Base-by-base conservation (phyloP, 1,139 yeast species). In the Taphrina sp. region DNA sequence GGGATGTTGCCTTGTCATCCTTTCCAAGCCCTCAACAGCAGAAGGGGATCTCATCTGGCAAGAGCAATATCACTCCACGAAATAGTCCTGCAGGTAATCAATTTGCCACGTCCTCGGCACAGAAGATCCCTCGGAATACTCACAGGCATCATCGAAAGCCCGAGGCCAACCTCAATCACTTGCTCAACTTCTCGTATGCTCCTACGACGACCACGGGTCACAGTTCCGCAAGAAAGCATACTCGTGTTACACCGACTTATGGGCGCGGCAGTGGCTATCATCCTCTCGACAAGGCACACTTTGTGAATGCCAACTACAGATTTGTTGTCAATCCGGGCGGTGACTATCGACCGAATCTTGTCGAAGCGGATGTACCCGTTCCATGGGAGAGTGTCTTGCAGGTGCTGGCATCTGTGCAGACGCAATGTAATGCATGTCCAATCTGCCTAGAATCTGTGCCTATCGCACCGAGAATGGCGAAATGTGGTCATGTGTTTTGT, bases 401-500 rank as follows among this genome's bases (percentile, higher is more conserved):
- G 54, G 87, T 92, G 2, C 69, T 88, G 19, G 83, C 81, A 0
- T 85, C 94, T 10, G 79, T 76, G 61, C 86, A 89, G 12, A 49
- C 58, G 10, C 66, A 64, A 53, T 43, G 59, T n/a, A 79, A 83
- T 56, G 80, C 76, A 24, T 94, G 99, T 67, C 97, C 98, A 0
- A 92, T 94, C 34, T 94, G 99, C 67, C 74, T 92, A 16, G 78
- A 84, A 29, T 95, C 86, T 56, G 83, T 82, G 19, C 85, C 92
- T 7, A 78, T 85, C 35, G 96, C 97, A 0, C 97, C 98, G 1
- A 74, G 97, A 57, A 94, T 94, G 97, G 81, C 89, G 29, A 78
- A 82, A 16, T 94, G 99, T 72, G 98, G 99, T 2, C 99, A 94
- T 67, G 77, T 89, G 12, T 78, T 92, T 65, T 94, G 99, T 67